Base-by-base conservation (phyloP, 2,329 filamentous ascomycete species). In the Cladorrhinum sp. region DNA sequence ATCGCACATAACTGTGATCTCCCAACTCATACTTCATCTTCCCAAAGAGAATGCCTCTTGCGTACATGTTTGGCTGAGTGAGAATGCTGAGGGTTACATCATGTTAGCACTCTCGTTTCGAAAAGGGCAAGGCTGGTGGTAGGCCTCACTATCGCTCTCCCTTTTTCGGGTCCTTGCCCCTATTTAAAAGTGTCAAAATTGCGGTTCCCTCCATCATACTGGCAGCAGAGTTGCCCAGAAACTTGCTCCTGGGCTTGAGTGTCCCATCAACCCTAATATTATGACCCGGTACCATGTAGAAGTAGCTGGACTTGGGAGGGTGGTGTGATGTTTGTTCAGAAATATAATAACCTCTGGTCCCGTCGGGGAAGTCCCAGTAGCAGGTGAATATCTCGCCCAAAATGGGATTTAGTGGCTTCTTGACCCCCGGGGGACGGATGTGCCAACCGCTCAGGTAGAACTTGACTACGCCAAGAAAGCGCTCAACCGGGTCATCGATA, bases 1-100 rank as follows among this genome's bases (percentile, higher is more conserved):
- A 98, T 66, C 88, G 85, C 20, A 99, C 91, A 69, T 92, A 91
- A 73, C 93, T 96, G 78, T 96, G 93, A 73, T 98, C 93, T 65
- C 93, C 95, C 7, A 99, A 85, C 78, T 99, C 95, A 75, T 98
- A 99, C 76, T 97, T 98, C 95, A 99, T 98, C 75, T 97, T 98
- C 52, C 95, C 95, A 70, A 99, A 97, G 8, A 99, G 81, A 62
- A 99, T 98, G 36, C 95, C 93, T 64, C 95, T 86, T 22, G 93
- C 95, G 74, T 99, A 99, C 92, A 99, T 99, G 78, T 99, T 99
- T 18, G 95, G 95, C 72, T 99, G 95, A 3, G 95, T 98, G 56
- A 98, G 77, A 70, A 96, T 91, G 76, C 91, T 96, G 67, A 48
- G 22, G 29, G 20, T 12, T 24, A n/a, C 13, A 60, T 70, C 36